phyloP scores from a whole-genome alignment of 257 asterid genomes.

The Plantago major region DNA sequence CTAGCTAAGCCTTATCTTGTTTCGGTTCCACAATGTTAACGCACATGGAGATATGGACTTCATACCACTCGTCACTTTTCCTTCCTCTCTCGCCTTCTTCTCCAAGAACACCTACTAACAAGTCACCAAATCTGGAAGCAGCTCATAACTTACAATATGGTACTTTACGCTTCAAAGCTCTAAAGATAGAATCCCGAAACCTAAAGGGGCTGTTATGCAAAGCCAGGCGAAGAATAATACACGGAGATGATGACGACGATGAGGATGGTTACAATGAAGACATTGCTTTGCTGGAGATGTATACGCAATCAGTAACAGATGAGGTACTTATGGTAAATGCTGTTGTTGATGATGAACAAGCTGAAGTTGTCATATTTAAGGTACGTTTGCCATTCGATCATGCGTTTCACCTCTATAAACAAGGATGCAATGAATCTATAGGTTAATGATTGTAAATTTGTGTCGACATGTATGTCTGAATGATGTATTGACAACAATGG shows the following conservation, averaged over 20 bases:
- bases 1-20: slow-evolving; percentile 20
- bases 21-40: slow-evolving; percentile 33
- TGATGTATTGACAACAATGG: background rate
- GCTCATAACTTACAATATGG: background rate
- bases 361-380: slow-evolving; percentile 61
- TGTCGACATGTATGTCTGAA: too few species aligned
- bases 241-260: slow-evolving; percentile 12
- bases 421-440: background rate
- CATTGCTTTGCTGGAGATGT: slow-evolving; percentile 50
- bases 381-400: slow-evolving; percentile 18
- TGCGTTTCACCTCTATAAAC: background rate
- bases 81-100: slow-evolving; percentile 24
- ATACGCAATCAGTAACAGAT: slow-evolving; percentile 40
- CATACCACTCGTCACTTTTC: slow-evolving; percentile 17
- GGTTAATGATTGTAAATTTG: background rate
- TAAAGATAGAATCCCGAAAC: slow-evolving; percentile 1
- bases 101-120: background rate
- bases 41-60: slow-evolving; percentile 24
- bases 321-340: slow-evolving; percentile 62
- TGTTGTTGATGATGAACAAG: slow-evolving; percentile 42
- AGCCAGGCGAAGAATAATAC: slow-evolving; percentile 45
- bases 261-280: slow-evolving; percentile 50
- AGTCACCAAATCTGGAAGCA: background rate
- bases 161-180: background rate
- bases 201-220: background rate